These are phyloP conservation scores for Harringtonia lauricola DNA, from an alignment of 2,329 filamentous ascomycete species.

Conservation along the genomic window DNA sequence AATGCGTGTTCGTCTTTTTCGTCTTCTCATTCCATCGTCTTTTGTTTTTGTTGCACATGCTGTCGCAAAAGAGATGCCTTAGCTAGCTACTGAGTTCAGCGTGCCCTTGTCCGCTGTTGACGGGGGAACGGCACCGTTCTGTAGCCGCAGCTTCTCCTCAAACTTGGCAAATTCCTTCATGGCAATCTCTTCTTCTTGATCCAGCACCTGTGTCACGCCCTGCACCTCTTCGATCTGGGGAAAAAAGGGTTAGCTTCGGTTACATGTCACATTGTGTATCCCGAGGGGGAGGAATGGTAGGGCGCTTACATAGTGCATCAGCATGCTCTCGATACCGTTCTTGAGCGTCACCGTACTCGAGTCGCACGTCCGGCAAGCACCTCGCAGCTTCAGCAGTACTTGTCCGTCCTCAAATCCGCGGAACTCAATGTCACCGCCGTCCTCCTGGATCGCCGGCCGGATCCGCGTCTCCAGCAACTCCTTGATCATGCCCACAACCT, in stretches of 20 bases:
- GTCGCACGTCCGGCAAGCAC: conserved; percentile 91
- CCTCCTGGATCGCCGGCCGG: conserved; percentile 90
- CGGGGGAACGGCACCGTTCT: conserved; percentile 32
- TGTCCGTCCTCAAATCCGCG: conserved; percentile 77
- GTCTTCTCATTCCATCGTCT: too few species aligned
- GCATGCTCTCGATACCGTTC: conserved; percentile 96
- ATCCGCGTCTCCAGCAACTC: conserved; percentile 93
- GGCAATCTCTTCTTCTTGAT: conserved; percentile 84
- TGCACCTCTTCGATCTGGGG: conserved; percentile 95
- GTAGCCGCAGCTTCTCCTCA: conserved; percentile 64
- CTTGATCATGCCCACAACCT: conserved; percentile 97
- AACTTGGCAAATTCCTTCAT: conserved; percentile 86
- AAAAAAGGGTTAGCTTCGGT: too few species aligned
- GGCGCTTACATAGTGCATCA: conserved; percentile 80
- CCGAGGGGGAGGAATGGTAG: background rate
- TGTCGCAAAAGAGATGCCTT: too few species aligned
- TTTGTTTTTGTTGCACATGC: too few species aligned
- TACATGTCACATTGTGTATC: background rate
- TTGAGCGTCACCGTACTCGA: conserved; percentile 94
- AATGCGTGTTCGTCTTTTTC: too few species aligned
- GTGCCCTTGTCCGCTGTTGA: conserved; percentile 26
- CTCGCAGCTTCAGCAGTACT: conserved; percentile 78
- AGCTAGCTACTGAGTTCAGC: conserved; percentile 25
- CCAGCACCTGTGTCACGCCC: conserved; percentile 80
- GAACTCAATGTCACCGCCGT: conserved; percentile 95